Percentiles rank a stretch among this genome's conserved stretches.
Conservation (phyloP, 257 asterid species). For the Solanum sejunctum region DNA sequence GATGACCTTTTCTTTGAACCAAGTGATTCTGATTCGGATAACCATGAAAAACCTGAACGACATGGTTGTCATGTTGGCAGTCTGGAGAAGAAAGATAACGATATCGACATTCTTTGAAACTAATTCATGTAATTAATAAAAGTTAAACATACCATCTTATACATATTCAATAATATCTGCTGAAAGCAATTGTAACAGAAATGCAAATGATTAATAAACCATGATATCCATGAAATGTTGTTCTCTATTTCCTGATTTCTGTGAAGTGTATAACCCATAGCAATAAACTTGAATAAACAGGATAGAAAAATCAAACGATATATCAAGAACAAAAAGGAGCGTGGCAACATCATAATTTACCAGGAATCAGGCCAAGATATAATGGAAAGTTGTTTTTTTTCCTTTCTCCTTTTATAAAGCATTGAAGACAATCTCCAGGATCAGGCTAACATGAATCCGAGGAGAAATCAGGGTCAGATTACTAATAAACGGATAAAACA, state of each 20-base stretch:
- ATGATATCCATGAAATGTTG: background rate
- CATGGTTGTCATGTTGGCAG: constrained; percentile 70
- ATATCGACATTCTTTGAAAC: constrained; percentile 17
- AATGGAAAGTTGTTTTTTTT: too few relatives aligned
- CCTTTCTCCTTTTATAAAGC: too few relatives aligned
- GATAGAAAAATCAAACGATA: background rate
- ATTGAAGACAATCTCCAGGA: too few relatives aligned
- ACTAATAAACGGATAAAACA: too few relatives aligned
- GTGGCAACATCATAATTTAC: too few relatives aligned
- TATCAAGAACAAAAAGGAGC: too few relatives aligned
- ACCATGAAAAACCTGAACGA: constrained; percentile 43
- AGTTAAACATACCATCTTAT: background rate
- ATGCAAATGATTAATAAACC: background rate
- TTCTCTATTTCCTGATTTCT: background rate
- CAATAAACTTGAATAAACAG: too few relatives aligned
- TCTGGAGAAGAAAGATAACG: constrained; percentile 17
- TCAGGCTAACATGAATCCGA: too few relatives aligned
- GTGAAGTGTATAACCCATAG: background rate
- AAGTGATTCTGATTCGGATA: constrained; percentile 56
- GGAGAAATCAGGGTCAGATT: too few relatives aligned
- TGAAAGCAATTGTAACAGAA: background rate
- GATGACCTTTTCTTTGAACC: constrained; percentile 59
- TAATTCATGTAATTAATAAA: background rate
- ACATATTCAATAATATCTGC: background rate
- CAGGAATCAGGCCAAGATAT: too few relatives aligned